Evolutionary conservation across 2,329 filamentous ascomycete species (phyloP), one percentile per base, ranked within the genome.

Genomic region (Tolypocladium pustulatum): DNA sequence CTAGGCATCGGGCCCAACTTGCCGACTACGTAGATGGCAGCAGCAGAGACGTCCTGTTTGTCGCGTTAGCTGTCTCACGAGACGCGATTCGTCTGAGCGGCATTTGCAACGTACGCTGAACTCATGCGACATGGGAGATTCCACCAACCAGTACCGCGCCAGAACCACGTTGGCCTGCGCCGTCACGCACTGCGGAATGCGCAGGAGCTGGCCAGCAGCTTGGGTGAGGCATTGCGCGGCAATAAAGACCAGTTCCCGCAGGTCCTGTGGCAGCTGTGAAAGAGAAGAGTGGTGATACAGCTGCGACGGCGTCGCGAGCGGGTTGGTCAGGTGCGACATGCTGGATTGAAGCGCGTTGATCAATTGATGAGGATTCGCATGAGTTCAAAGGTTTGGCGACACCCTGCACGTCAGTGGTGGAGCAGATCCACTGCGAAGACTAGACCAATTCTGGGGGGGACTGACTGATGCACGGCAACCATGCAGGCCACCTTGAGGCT

Each of bases 151-250:
- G 74, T 91, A 94, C 17, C 93, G 83, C 56, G 88, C 87, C 38
- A 96, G 83, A 0, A 94, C 74, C 46, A 97, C 85, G 68, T 92
- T 90, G 3, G 92, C 90, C 67, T 91, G 89, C 5, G 91, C 89
- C 43, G 94, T 90, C 43, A 90, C 84, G 65, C 91, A 90, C 70
- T 96, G 91, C 8, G 91, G 89, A 43, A 97, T 79, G 54, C 90
- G 84, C 3, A 99, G 81, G 22, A 97, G 82, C 56, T 95, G 81
- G 36, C 90, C 90, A 13, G 89, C 88, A 27, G 87, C 85, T 72
- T 94, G 90, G 3, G 88, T 90, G 51, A 93, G 81, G 65, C 83
- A 82, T 69, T 89, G 85, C 40, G 87, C 86, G 57, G 86, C 81
- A 70, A 86, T 88, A 65, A 88, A 86, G 62, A 92, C 78, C 62